A percentile compares a stretch with the other conserved stretches of the same genome.
Evolutionary conservation across 208 protist species (phyloP).

Genomic region (Acanthamoeba lenticulata): DNA sequence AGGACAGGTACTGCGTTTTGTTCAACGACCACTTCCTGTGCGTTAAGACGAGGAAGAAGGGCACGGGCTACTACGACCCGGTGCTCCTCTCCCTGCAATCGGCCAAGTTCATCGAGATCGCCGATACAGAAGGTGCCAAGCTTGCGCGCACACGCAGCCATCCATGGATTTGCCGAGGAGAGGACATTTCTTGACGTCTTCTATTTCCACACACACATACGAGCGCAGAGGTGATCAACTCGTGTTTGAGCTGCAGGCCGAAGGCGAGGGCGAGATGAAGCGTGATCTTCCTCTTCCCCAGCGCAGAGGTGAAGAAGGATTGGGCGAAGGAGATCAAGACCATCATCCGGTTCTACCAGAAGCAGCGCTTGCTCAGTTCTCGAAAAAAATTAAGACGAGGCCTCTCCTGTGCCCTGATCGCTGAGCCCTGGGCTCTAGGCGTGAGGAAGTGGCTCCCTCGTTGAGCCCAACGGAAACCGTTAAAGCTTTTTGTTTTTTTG

Average conservation of each 20-base stretch:
- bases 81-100: not conserved
- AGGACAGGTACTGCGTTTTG: not conserved
- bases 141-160: too few species aligned
- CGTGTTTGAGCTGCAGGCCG: not conserved
- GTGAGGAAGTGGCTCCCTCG: too few species aligned
- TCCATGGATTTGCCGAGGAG: not conserved
- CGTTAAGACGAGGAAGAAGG: conserved; percentile 7
- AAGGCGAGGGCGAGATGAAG: not conserved
- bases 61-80: not conserved
- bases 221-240: not conserved
- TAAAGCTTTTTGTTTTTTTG: too few species aligned
- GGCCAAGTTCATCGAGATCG: not conserved
- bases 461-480: too few species aligned
- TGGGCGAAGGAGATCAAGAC: conserved; percentile 18
- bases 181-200: too few species aligned
- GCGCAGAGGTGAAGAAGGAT: not conserved
- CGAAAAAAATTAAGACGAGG: not conserved
- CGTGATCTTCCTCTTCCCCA: not conserved
- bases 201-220: too few species aligned
- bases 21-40: conserved; percentile 20
- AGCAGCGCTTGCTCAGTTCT: not conserved
- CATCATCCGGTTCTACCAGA: not conserved
- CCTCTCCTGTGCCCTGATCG: too few species aligned
- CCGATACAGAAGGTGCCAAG: not conserved
- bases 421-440: too few species aligned